Evolutionary conservation across 2,329 filamentous ascomycete species (phyloP).

Genomic region (Pseudogymnoascus destructans): DNA sequence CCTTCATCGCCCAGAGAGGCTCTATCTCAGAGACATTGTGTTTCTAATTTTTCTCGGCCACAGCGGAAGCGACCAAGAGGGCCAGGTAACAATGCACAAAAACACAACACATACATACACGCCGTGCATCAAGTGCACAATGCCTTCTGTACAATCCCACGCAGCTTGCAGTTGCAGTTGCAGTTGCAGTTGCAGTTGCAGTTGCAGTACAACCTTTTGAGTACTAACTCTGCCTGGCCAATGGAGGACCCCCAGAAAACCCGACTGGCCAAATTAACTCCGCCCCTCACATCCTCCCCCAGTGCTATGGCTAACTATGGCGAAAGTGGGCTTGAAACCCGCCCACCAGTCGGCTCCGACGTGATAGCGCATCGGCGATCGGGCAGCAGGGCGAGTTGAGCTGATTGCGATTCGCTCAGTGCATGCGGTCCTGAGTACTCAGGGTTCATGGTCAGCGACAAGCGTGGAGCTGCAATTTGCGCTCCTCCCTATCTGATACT

Average conservation of each 20-base stretch:
- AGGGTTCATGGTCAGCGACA: not conserved
- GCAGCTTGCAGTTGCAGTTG: not conserved
- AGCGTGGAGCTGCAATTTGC: not conserved
- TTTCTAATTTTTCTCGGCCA: not conserved
- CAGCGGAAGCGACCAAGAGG: not conserved
- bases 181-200: not conserved
- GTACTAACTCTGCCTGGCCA: not conserved
- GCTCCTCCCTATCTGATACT: not conserved
- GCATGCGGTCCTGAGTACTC: not conserved
- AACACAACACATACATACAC: not conserved
- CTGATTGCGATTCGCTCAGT: not conserved
- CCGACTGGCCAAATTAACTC: not conserved
- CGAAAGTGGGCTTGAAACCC: not conserved
- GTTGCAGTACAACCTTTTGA: not conserved
- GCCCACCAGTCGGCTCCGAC: not conserved
- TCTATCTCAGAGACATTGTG: not conserved
- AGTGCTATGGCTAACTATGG: not conserved
- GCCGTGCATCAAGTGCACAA: not conserved
- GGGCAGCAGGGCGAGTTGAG: not conserved
- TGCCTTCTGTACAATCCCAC: not conserved
- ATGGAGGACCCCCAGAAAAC: not conserved
- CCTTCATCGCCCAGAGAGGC: not conserved
- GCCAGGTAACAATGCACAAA: not conserved
- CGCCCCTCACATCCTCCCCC: not conserved
- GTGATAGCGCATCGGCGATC: not conserved